Conservation (phyloP, 805 yeast genomes). For the Monosporozyma solicola region DNA sequence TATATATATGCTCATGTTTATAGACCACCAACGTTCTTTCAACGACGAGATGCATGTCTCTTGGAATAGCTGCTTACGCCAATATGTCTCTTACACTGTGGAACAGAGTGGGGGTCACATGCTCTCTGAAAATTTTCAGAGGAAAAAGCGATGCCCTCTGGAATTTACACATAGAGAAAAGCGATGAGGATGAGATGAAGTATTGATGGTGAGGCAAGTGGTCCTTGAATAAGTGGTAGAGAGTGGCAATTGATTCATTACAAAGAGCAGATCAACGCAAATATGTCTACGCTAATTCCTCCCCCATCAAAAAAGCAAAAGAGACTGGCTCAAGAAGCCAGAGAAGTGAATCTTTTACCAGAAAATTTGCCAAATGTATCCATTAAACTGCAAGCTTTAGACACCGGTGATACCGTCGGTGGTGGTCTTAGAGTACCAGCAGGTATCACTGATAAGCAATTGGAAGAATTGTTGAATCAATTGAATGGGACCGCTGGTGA, state of each 20-base stretch:
- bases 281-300: conserved; percentile 88
- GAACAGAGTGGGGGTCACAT: background rate
- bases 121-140: background rate
- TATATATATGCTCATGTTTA: too few species aligned
- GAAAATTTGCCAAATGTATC: conserved; percentile 77
- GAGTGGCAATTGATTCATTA: background rate
- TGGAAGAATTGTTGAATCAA: conserved; percentile 80
- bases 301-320: conserved; percentile 88
- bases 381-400: conserved; percentile 85
- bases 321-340: conserved; percentile 71
- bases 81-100: too few species aligned
- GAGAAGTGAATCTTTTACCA: conserved; percentile 67
- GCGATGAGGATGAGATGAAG: background rate
- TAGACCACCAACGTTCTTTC: too few species aligned
- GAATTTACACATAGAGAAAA: background rate
- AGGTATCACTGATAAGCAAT: conserved; percentile 69
- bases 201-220: background rate
- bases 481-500: conserved; percentile 63
- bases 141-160: background rate
- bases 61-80: too few species aligned
- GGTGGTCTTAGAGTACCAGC: conserved; percentile 90
- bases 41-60: too few species aligned
- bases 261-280: background rate
- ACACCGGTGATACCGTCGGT: conserved; percentile 79
- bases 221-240: background rate